These are phyloP conservation scores for Pontederia crassipes DNA, from an alignment of 176 grass and related monocot species.

Conservation along the genomic window DNA sequence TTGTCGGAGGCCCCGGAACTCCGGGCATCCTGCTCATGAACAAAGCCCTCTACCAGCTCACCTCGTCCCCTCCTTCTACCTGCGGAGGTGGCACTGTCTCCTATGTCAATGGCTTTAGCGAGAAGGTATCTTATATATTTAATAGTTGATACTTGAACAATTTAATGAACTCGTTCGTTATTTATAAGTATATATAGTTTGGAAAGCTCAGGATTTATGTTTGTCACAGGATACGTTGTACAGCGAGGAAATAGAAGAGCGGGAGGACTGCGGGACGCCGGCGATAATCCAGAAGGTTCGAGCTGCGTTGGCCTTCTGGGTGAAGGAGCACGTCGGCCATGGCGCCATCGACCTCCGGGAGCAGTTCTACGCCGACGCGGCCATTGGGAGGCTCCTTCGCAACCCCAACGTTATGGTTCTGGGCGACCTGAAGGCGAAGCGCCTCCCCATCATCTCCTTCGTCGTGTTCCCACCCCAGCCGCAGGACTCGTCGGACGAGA, in stretches of 20 bases:
- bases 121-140: slow-evolving; percentile 26
- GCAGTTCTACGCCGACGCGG: slow-evolving; percentile 26
- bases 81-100: slow-evolving; percentile 64
- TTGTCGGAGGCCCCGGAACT: slow-evolving; percentile 59
- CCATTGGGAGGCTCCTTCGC: slow-evolving; percentile 22
- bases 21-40: slow-evolving; percentile 76
- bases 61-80: slow-evolving; percentile 36
- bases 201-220: no score
- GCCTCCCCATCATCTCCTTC: slow-evolving; percentile 67
- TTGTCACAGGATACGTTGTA: slow-evolving; percentile 52
- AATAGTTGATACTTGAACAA: no score
- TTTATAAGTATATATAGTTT: no score
- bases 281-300: slow-evolving; percentile 67
- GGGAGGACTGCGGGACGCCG: slow-evolving; percentile 60
- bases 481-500: not conserved
- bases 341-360: slow-evolving; percentile 33
- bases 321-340: slow-evolving; percentile 56
- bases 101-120: slow-evolving; percentile 62
- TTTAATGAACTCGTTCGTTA: no score
- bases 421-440: slow-evolving; percentile 32
- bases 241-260: slow-evolving; percentile 40
- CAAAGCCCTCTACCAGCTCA: slow-evolving; percentile 49
- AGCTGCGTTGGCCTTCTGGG: slow-evolving; percentile 59
- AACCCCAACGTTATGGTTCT: slow-evolving; percentile 43
- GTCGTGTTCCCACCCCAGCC: slow-evolving; percentile 32